Base-by-base conservation (phyloP, 805 yeast species). In the Starmerella tilneyi region DNA sequence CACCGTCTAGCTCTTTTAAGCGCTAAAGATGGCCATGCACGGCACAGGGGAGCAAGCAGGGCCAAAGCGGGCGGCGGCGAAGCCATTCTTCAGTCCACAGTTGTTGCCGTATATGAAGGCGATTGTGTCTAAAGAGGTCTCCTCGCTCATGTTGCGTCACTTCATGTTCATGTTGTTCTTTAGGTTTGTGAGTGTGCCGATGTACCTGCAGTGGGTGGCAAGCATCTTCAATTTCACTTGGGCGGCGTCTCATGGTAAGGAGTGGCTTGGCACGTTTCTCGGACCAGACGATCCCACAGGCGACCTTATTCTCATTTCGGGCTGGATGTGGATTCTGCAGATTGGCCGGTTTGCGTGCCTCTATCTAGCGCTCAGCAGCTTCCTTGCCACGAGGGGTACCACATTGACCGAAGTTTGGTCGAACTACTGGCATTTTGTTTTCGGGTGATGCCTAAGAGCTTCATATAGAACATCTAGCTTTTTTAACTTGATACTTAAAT, bases 261-360 rank as follows among this genome's bases (percentile, higher is more conserved):
- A 36, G 27, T 46, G 49, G 49, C 24, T 37, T 22, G 27, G 15
- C 27, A 32, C 26, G 11, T 46, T 37, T 23, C 12, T 36, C 8
- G 34, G 20, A 13, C 39, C 43, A 5, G 31, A 29, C 21, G 49
- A 46, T 32, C 38, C 16, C 17, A 13, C 11, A 11, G 39, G 32
- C 12, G 49, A 46, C 38, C 11, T 12, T 3, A 3, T 46, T 4
- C 43, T 37, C 23, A 41, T 42, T 43, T 22, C 26, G 7, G 26
- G 34, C 11, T 43, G 28, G 23, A 20, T 36, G 17, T n/a, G 16
- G 32, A 5, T 15, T 8, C 29, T 43, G 19, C 46, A 36, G 21
- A n/a, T 16, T 6, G 30, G 30, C 23, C 41, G 41, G 21, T 26
- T 43, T 15, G n/a, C 15, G 11, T 29, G 24, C 7, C 5, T 43